Percentiles rank a stretch among this genome's conserved stretches.
phyloP scores from a whole-genome alignment of 1,284 basidiomycete genomes.

The Puccinia polysora region DNA sequence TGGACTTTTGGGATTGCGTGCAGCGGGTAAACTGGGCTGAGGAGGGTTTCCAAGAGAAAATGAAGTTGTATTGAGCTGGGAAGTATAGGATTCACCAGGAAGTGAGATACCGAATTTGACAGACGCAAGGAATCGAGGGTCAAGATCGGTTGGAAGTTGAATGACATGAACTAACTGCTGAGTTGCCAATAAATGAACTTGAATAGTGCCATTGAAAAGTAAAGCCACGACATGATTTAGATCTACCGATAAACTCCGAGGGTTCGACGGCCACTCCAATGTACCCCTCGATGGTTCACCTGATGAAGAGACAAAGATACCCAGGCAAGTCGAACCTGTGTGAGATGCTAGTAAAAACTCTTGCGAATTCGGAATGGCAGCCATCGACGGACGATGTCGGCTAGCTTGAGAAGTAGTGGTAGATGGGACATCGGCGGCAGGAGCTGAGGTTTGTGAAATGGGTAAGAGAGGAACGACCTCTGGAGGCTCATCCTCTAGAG shows the following conservation, averaged over 20 bases:
- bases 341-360: conserved; percentile 41
- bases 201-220: conserved; percentile 37
- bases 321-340: conserved; percentile 38
- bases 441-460: conserved; percentile 25
- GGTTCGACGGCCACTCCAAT: conserved; percentile 40
- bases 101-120: conserved; percentile 36
- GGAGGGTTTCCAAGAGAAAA: not conserved
- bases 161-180: conserved; percentile 37
- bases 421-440: not conserved
- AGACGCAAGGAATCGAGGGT: conserved; percentile 26
- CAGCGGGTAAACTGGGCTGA: not conserved
- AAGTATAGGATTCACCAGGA: conserved; percentile 25
- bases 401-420: conserved; percentile 11
- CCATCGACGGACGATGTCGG: conserved; percentile 42
- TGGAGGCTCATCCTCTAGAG: conserved; percentile 15
- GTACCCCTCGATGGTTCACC: conserved; percentile 41
- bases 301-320: conserved; percentile 40
- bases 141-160: conserved; percentile 22
- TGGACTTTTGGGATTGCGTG: not conserved
- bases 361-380: conserved; percentile 33
- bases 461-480: conserved; percentile 23
- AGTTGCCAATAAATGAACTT: conserved; percentile 27
- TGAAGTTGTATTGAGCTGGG: conserved; percentile 8
- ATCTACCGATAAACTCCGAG: conserved; percentile 25
- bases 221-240: conserved; percentile 29